Evolutionary conservation across 345 rosid genomes (phyloP), one percentile per base, ranked within the genome.

Genomic region (Brassica nigra): DNA sequence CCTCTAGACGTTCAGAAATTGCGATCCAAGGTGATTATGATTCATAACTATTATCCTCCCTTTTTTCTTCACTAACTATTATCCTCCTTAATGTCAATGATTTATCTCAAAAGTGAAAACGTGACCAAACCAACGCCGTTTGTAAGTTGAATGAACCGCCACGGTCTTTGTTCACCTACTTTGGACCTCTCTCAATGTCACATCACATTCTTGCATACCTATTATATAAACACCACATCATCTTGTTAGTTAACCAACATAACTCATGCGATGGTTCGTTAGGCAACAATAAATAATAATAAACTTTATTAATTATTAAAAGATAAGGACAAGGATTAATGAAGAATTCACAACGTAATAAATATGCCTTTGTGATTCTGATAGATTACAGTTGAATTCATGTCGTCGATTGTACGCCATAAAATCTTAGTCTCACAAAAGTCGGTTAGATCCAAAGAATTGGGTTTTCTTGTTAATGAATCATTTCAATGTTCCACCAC

Each of bases 231-330:
- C 31, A 28, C 20, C 73, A 76, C 74, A 27, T 27, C 30, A 42
- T 78, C 66, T 67, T 29, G 82, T 67, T 79, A 33, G 82, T 59
- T 79, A 20, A 79, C 74, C 82, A 71, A 78, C 81, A 71, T 39
- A 63, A 39, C 59, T 42, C 67, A 28, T 78, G 66, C 57, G 30
- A 27, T 71, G 59, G 66, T 39, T 71, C 4, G 44, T 70, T 71
- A 71, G 81, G 81, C 44, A 59, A 64, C 61, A 64, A 47, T 70
- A 49, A 62, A 12, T 5, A 39, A 10, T 3, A 23, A 23, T 23
- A 42, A 42, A 42, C 14, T 10, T 2, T 42, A 42, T 42, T 42
- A 10, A 33, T 65, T 9, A 33, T 14, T 16, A 18, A 59, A 63
- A 31, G 4, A 33, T 8, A 33, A 63, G 44, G 47, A 33, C 20